These are phyloP conservation scores for Crithidia thermophila DNA, from an alignment of 208 protist genomes.

Conservation along the genomic window DNA sequence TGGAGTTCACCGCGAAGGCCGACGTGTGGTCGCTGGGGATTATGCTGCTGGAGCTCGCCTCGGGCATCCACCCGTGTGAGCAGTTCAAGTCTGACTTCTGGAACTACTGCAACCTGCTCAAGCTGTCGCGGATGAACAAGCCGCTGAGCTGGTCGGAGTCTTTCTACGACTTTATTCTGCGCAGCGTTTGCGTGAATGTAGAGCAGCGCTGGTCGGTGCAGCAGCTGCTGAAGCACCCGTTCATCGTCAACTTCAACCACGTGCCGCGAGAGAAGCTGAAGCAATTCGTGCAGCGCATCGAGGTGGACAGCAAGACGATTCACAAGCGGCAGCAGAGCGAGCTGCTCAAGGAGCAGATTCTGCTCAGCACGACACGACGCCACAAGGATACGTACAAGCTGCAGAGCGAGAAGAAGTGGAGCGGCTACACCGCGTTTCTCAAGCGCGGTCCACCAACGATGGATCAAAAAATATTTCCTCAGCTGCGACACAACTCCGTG, in stretches of 20 bases:
- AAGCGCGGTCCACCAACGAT: slow-evolving; percentile 58
- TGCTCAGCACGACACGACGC: slow-evolving; percentile 67
- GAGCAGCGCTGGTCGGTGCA: slow-evolving; percentile 60
- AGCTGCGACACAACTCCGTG: slow-evolving; percentile 27
- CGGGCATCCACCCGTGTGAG: slow-evolving; percentile 74
- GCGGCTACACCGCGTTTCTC: slow-evolving; percentile 70
- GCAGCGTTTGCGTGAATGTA: slow-evolving; percentile 56
- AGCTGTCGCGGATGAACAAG: slow-evolving; percentile 82
- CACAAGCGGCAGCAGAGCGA: slow-evolving; percentile 72
- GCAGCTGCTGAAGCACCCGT: slow-evolving; percentile 76
- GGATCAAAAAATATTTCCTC: slow-evolving; percentile 74
- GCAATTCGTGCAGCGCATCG: slow-evolving; percentile 75
- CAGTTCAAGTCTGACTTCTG: slow-evolving; percentile 91
- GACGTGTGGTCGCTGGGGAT: slow-evolving; percentile 92
- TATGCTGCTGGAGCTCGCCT: slow-evolving; percentile 78
- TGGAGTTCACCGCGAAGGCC: slow-evolving; percentile 77
- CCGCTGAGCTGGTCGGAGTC: slow-evolving; percentile 71
- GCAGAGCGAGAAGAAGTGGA: slow-evolving; percentile 69
- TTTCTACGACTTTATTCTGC: slow-evolving; percentile 86
- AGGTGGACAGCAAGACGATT: slow-evolving; percentile 68
- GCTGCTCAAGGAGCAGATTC: slow-evolving; percentile 73
- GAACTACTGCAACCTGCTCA: slow-evolving; percentile 77
- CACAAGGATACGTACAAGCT: slow-evolving; percentile 61
- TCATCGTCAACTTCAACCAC: slow-evolving; percentile 64
- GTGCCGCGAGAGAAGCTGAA: slow-evolving; percentile 75